Percentiles rank a stretch among this genome's conserved stretches.
Conservation (phyloP, 2,329 filamentous ascomycete genomes). For the Falciphora oryzae region DNA sequence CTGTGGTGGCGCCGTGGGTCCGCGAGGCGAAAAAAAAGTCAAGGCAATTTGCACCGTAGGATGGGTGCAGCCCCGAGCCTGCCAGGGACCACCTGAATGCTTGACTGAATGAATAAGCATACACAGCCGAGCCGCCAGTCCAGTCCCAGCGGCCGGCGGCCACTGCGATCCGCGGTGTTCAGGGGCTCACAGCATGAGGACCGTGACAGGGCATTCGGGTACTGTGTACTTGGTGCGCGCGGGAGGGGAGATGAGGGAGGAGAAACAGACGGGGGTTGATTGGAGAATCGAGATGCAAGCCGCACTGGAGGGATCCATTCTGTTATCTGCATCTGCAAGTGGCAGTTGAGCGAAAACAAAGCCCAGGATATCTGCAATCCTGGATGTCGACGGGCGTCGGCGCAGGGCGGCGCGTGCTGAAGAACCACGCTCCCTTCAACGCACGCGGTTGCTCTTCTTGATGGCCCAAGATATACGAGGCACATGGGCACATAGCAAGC, state of each 20-base stretch:
- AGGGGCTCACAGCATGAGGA: background rate
- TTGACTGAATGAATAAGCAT: background rate
- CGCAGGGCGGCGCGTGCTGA: background rate
- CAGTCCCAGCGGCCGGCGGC: background rate
- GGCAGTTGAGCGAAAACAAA: background rate
- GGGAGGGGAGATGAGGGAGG: background rate
- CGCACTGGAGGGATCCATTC: background rate
- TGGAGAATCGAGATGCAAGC: background rate
- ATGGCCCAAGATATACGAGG: background rate
- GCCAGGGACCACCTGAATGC: background rate
- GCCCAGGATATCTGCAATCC: background rate
- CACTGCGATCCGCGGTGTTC: background rate
- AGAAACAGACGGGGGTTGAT: slow-evolving; percentile 1
- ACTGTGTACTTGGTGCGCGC: background rate
- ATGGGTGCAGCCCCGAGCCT: background rate
- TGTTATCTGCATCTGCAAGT: background rate
- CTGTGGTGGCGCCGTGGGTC: slow-evolving; percentile 2
- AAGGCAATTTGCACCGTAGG: background rate
- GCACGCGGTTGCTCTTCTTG: too few relatives aligned
- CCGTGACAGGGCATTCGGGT: background rate
- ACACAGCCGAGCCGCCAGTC: background rate
- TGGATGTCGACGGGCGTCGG: background rate
- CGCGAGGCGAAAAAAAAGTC: background rate
- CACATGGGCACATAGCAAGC: background rate
- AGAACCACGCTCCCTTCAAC: background rate